Evolutionary conservation across 2,329 filamentous ascomycete species (phyloP).

Genomic region (Fusarium kyushuense): DNA sequence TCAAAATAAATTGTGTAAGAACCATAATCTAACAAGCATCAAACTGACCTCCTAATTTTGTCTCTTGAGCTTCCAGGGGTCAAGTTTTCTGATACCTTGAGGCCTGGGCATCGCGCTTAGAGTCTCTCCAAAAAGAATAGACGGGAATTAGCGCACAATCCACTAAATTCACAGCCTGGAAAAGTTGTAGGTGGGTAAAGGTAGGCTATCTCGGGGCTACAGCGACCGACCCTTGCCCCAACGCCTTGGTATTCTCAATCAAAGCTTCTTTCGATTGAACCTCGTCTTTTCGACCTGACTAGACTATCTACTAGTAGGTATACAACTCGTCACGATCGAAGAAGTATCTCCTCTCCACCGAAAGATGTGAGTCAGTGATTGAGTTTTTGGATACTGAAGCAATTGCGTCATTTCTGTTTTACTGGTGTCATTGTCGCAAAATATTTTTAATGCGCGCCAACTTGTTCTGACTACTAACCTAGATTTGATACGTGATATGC

Average conservation of each 20-base stretch:
- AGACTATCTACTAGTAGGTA: not conserved
- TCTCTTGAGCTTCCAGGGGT: too few species aligned
- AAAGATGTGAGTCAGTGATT: slow-evolving; percentile 28
- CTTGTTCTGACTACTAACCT: not conserved
- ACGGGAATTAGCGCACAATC: slow-evolving; percentile 19
- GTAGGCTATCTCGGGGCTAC: slow-evolving; percentile 36
- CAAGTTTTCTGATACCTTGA: too few species aligned
- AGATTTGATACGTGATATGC: slow-evolving; percentile 2
- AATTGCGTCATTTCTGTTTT: slow-evolving; percentile 10
- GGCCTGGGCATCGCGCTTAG: not conserved
- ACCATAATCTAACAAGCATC: too few species aligned
- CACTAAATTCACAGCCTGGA: slow-evolving; percentile 18
- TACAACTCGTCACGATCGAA: not conserved
- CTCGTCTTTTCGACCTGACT: slow-evolving; percentile 20
- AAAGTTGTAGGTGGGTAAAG: slow-evolving; percentile 8
- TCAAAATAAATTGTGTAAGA: too few species aligned
- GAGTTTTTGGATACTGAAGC: not conserved
- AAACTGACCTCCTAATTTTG: too few species aligned
- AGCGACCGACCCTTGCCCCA: slow-evolving; percentile 40
- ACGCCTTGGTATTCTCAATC: slow-evolving; percentile 25
- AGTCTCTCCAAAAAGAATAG: slow-evolving; percentile 6
- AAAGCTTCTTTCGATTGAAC: slow-evolving; percentile 35
- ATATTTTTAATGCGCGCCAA: slow-evolving; percentile 6
- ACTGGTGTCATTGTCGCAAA: not conserved
- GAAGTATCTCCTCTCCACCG: slow-evolving; percentile 15